Percentiles rank a stretch among this genome's conserved stretches.
Evolutionary conservation across 352 stramenopile genomes (phyloP).

Genomic region (Phytophthora macrochlamydospora): DNA sequence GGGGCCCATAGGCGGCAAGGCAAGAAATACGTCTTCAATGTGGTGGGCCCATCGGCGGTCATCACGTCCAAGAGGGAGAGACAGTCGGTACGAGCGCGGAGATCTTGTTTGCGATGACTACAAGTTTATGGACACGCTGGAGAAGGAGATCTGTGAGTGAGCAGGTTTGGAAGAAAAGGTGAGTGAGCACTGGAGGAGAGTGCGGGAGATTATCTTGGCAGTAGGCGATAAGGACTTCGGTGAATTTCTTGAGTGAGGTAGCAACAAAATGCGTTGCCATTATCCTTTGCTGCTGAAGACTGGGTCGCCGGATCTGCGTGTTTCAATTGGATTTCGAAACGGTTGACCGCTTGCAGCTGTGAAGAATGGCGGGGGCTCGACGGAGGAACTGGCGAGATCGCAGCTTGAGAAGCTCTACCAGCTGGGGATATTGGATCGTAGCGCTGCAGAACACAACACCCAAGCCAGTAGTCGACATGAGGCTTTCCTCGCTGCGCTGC

Average conservation of each 20-base stretch:
- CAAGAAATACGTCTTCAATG: not conserved
- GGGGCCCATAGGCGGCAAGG: not conserved
- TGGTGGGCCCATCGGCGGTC: not conserved
- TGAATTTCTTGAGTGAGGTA: too few species aligned
- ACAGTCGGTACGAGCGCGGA: not conserved
- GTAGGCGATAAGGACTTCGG: not conserved
- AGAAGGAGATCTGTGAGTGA: not conserved
- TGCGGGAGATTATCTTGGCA: not conserved
- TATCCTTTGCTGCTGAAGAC: too few species aligned
- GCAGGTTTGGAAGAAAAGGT: not conserved
- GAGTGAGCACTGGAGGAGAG: not conserved
- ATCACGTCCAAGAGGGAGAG: not conserved
- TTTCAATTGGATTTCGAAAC: conserved; percentile 17
- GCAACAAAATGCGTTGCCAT: too few species aligned
- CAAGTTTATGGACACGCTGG: not conserved
- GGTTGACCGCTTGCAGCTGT: not conserved
- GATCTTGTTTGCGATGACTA: too few species aligned
- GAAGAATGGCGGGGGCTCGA: conserved; percentile 20
- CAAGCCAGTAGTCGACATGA: conserved; percentile 22
- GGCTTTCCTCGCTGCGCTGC: conserved; percentile 28
- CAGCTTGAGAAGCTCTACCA: conserved; percentile 59
- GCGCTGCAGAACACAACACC: conserved; percentile 23
- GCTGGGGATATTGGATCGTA: conserved; percentile 52
- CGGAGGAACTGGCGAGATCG: conserved; percentile 41
- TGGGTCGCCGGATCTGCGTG: too few species aligned